Base-by-base conservation (phyloP, 345 rosid species). In the Aquilaria yunnanensis region DNA sequence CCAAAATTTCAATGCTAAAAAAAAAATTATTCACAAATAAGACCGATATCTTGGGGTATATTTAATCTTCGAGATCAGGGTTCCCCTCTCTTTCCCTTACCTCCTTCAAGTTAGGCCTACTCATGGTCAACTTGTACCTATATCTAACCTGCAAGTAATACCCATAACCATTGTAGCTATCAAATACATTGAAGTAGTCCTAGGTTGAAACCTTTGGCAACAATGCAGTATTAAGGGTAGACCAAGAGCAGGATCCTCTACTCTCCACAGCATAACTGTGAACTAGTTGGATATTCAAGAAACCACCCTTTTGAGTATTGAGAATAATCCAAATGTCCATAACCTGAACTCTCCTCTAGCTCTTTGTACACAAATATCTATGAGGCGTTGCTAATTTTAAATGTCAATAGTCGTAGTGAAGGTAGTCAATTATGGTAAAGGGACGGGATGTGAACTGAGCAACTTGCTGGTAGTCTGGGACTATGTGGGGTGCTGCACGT, bases 1-100 rank as follows among this genome's bases (percentile, higher is more conserved):
- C 23, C 23, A 23, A 23, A 23, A 23, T 23, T 23, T 23, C 23
- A 23, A 23, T 23, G 23, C 23, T 23, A 23, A 23, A 23, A 23
- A 23, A 23, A 23, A 23, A 23, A 23, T 23, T 23, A 23, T 23
- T 23, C 23, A 23, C 23, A 23, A 23, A 23, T 23, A 23, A 23
- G 23, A 23, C 23, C 23, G 23, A 23, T 61, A 70, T 83, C 75
- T 84, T 88, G 2, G 76, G 78, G 78, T 92, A 91, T 3, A 87
- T 82, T 65, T 90, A 97, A 43, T 93, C 97, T 78, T 93, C 98
- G 72, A 93, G 69, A n/a, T 90, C 97, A 47, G 97, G 98, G 67
- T 89, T 90, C 59, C 97, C 96, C 79, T 93, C 98, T 62, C 96
- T 81, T 70, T 87, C 97, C 70, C 97, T 84, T 62, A 93, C 92